Evolutionary conservation across 129 eudicot genomes (phyloP), one percentile per base, ranked within the genome.

Genomic region (Gnaphalium uliginosum): DNA sequence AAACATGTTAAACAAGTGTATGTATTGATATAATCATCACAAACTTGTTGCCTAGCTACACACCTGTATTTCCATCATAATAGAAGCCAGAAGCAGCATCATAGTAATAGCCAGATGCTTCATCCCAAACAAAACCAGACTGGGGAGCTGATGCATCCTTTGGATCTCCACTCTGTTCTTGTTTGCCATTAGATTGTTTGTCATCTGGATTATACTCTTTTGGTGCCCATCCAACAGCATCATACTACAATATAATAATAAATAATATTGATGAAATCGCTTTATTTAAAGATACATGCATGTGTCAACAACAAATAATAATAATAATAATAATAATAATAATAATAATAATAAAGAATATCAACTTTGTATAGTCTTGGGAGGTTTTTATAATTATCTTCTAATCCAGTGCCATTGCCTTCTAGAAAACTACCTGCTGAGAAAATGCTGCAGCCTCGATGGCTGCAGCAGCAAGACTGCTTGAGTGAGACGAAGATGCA

Each of bases 401-500:
- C 25, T 56, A n/a, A 21, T 56, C 8, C 23, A 29, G 32, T 1
- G 0, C 8, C 25, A 4, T 7, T 56, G 25, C n/a, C 59, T 26
- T 70, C 23, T 35, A 71, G 39, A 68, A 26, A 26, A 73, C 30
- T 59, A 94, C 99, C 93, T 94, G 99, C 67, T 94, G 99, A 76
- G 99, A 78, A 89, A 94, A 94, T 22, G 99, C 73, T 54, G 99
- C 99, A 66, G 99, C 99, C 84, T 94, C 99, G 58, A 94, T 94
- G 73, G 99, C 99, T 61, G 99, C 97, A 71, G 99, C 97, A 65
- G 99, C 99, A 78, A 94, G 92, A 76, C 99, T 87, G 79, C 99
- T 94, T 0, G 99, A 91, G 74, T 91, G 99, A 69, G 96, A 83
- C 78, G 90, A 79, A 11, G 97, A 82, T 22, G 85, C 69, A 41